These are phyloP conservation scores for Sporothrix protearum DNA, from an alignment of 2,329 filamentous ascomycete species.

Conservation along the genomic window DNA sequence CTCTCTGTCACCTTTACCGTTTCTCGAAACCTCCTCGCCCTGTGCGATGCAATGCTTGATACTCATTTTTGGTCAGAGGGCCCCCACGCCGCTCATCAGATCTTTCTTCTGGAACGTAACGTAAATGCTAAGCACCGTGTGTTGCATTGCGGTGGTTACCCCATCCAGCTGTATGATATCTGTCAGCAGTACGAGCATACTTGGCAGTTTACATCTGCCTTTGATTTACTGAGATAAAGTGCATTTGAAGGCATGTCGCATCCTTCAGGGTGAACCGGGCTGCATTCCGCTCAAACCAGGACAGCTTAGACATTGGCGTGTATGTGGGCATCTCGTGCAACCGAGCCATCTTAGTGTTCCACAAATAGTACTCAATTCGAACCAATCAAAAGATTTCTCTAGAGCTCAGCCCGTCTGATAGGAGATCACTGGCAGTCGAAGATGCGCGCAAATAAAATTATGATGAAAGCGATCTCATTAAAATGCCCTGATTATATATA, in stretches of 20 bases:
- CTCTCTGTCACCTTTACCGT: neutral
- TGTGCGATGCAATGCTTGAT: neutral
- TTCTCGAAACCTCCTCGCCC: neutral
- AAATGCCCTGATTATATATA: neutral
- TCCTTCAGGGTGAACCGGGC: neutral
- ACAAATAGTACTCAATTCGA: conserved; percentile 2
- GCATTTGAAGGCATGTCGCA: neutral
- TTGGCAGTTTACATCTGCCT: neutral
- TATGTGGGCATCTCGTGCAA: neutral
- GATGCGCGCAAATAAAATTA: neutral
- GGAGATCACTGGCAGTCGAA: neutral
- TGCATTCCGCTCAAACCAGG: neutral
- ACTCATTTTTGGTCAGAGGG: neutral
- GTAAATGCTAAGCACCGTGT: conserved; percentile 12
- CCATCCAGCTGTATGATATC: neutral
- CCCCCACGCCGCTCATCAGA: neutral
- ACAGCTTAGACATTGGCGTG: neutral
- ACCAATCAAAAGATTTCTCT: neutral
- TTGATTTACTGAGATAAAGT: neutral
- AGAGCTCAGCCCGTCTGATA: neutral
- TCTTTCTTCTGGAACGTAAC: neutral
- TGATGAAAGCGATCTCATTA: neutral
- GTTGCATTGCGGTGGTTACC: conserved; percentile 13
- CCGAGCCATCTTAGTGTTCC: neutral
- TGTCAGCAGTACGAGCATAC: neutral